These are phyloP conservation scores for Yarrowia divulgata DNA, from an alignment of 805 yeast genomes.

Conservation along the genomic window DNA sequence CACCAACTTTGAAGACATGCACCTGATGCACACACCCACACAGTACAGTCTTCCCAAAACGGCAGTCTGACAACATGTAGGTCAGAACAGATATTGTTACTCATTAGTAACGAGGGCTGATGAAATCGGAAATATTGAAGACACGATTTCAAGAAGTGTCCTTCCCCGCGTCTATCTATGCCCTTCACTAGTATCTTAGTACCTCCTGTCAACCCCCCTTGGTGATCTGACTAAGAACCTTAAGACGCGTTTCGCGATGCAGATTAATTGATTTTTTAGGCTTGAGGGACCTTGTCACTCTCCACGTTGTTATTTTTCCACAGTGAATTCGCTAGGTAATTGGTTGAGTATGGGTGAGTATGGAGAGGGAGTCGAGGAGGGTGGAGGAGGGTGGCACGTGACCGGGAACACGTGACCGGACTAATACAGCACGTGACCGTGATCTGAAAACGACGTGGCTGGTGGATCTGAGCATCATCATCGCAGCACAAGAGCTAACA, in stretches of 20 bases:
- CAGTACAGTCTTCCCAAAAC: slow-evolving; percentile 22
- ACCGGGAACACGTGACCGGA: background rate
- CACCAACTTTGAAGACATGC: background rate
- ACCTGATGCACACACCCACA: slow-evolving; percentile 11
- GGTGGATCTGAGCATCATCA: background rate
- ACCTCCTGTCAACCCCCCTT: background rate
- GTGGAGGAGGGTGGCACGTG: background rate
- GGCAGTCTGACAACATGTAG: slow-evolving; percentile 3
- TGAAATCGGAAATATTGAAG: no score
- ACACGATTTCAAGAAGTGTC: no score
- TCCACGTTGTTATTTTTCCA: slow-evolving; percentile 21
- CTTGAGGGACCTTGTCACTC: background rate
- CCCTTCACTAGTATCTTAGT: background rate
- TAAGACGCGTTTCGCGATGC: slow-evolving; percentile 32
- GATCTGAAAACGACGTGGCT: background rate
- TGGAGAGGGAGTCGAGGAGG: background rate
- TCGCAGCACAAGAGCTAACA: background rate
- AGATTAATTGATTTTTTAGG: slow-evolving; percentile 28
- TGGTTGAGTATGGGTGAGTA: slow-evolving; percentile 35
- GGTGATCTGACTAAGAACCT: slow-evolving; percentile 9
- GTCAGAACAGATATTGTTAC: background rate
- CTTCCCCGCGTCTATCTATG: background rate
- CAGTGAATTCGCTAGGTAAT: slow-evolving; percentile 38
- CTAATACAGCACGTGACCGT: no score
- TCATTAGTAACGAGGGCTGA: no score